Base-by-base conservation (phyloP, 176 grass and related monocot species). In the Tuctoria greenei region DNA sequence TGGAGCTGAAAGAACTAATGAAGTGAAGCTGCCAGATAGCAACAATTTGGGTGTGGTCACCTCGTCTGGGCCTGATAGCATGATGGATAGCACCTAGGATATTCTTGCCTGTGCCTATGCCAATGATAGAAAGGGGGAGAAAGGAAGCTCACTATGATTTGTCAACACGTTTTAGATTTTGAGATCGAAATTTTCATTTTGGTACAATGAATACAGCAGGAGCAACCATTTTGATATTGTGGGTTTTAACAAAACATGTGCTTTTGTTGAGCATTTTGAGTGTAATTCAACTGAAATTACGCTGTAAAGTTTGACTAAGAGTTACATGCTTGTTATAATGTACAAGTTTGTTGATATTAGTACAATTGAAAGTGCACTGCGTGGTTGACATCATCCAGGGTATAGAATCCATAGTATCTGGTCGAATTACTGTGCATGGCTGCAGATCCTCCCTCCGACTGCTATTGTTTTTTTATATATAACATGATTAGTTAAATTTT, bases 41-140 rank as follows among this genome's bases (percentile, higher is more conserved):
- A 77, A 62, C 57, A 82, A 20, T 76, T 73, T 91, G 12, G 11
- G 50, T 64, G 76, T 73, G 25, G 38, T 80, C 61, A 74, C 70
- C 44, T 56, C 73, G 3, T 31, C 86, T 68, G 86, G 84, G 57
- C 69, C 72, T 6, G 93, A 85, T 73, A 82, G 77, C 59, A 84
- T 88, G 71, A 95, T 92, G 89, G 93, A 96, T 63, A 87, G 93
- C 83, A 83, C 93, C 51, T 96, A 82, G 80, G 61, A 83, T 69
- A 25, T 67, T 55, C 58, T 69, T 54, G 62, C 54, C 31, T 47
- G 12, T 49, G 17, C 57, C 58, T 13, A 12, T 64, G 10, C 17
- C 25, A 69, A 63, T 54, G 56, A 54, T 64, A 75, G 60, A 47
- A 45, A 64, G 62, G 50, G 35, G 35, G n/a, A 45, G 35, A 68